A percentile compares a stretch with the other conserved stretches of the same genome.
phyloP scores from a whole-genome alignment of 768 basidiomycete species.

The Mycena olivaceomarginata region DNA sequence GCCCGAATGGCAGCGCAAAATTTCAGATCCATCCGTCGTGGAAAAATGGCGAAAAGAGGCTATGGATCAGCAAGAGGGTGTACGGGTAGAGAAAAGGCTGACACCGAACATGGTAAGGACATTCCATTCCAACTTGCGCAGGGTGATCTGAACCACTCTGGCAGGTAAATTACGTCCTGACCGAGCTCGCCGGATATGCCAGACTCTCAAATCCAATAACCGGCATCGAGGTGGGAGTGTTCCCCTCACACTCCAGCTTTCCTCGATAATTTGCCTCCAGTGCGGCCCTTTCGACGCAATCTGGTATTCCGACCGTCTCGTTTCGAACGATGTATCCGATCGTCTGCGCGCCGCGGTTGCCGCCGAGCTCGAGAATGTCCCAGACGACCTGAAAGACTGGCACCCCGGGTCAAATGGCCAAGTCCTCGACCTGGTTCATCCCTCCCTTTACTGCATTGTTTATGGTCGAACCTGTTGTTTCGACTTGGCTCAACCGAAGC shows the following conservation, averaged over 20 bases:
- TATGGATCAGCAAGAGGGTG: constrained; percentile 27
- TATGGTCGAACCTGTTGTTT: constrained; percentile 55
- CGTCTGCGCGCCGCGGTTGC: constrained; percentile 51
- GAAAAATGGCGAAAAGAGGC: constrained; percentile 45
- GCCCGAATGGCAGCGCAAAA: constrained; percentile 40
- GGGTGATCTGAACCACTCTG: not conserved
- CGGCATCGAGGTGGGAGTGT: constrained; percentile 34
- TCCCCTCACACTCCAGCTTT: not conserved
- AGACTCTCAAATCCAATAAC: constrained; percentile 32
- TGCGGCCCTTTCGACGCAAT: constrained; percentile 45
- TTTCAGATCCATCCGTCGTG: constrained; percentile 25
- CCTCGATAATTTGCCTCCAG: constrained; percentile 18
- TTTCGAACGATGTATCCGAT: constrained; percentile 49
- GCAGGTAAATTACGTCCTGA: constrained; percentile 44
- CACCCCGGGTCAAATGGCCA: constrained; percentile 64
- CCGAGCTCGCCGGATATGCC: constrained; percentile 43
- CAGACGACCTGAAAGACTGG: constrained; percentile 63
- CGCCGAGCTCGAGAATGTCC: constrained; percentile 58
- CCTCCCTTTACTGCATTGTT: constrained; percentile 63
- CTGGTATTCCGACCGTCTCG: constrained; percentile 55
- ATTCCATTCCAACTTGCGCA: not conserved
- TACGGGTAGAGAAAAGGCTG: constrained; percentile 16
- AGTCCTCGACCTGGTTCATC: constrained; percentile 68
- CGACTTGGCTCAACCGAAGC: not conserved
- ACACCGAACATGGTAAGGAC: constrained; percentile 37